Conservation (phyloP, 116 monocot genomes). For the Trichopus zeylanicus region DNA sequence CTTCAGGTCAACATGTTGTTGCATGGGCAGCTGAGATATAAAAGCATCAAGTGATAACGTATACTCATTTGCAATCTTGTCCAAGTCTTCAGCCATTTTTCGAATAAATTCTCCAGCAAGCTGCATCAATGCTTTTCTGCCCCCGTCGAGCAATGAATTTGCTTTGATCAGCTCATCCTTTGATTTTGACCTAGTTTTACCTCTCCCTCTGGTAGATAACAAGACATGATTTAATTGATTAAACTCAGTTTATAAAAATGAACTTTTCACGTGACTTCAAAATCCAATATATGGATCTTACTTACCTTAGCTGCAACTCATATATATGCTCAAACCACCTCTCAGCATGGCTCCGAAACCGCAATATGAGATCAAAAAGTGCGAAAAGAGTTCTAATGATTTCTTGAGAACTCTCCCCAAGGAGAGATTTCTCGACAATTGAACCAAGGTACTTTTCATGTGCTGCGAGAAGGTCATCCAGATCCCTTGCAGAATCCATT, state of each 20-base stretch:
- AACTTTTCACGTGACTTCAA: too few relatives aligned
- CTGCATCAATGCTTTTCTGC: conserved; percentile 62
- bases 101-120: conserved; percentile 54
- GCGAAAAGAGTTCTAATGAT: conserved; percentile 55
- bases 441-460: conserved; percentile 92
- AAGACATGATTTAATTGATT: neutral
- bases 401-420: conserved; percentile 75
- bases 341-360: conserved; percentile 66
- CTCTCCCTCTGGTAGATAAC: conserved; percentile 31
- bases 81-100: conserved; percentile 80
- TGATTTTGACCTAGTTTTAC: conserved; percentile 36
- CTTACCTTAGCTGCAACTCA: conserved; percentile 78
- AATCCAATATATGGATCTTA: neutral
- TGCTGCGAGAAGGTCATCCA: conserved; percentile 84
- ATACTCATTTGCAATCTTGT: conserved; percentile 70
- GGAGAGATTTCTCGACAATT: conserved; percentile 89
- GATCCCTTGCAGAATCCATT: conserved; percentile 89
- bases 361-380: conserved; percentile 79
- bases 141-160: conserved; percentile 38
- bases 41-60: conserved; percentile 73
- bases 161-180: conserved; percentile 28
- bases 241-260: too few relatives aligned
- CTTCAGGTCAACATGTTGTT: conserved; percentile 96
- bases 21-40: conserved; percentile 81
- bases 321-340: conserved; percentile 82